Conservation (phyloP, 1,284 basidiomycete genomes). For the Sporisorium scitamineum region DNA sequence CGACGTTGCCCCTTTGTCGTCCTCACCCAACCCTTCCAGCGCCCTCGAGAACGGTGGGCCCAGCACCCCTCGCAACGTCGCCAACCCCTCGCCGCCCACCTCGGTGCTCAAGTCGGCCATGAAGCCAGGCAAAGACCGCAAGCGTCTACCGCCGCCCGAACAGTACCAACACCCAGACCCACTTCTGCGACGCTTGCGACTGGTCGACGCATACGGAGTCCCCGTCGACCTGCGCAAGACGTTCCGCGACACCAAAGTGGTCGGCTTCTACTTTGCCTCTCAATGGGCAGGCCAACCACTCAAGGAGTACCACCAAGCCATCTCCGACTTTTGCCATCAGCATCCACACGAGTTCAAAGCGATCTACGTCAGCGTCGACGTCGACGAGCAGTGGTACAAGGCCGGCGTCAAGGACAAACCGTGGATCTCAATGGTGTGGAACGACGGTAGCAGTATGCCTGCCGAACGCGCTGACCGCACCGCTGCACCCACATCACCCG, state of each 20-base stretch:
- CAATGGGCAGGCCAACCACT: slow-evolving; percentile 61
- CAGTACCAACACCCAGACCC: slow-evolving; percentile 69
- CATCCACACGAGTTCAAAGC: slow-evolving; percentile 68
- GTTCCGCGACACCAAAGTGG: slow-evolving; percentile 68
- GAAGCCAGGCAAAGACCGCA: slow-evolving; percentile 60
- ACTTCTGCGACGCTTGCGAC: slow-evolving; percentile 67
- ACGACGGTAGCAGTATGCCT: slow-evolving; percentile 68
- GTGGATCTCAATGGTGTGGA: slow-evolving; percentile 69
- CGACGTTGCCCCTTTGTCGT: neutral
- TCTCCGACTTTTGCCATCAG: slow-evolving; percentile 57
- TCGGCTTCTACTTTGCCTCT: slow-evolving; percentile 69
- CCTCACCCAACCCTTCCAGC: slow-evolving; percentile 6
- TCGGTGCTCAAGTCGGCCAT: slow-evolving; percentile 64
- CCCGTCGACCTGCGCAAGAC: slow-evolving; percentile 60
- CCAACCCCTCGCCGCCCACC: slow-evolving; percentile 24
- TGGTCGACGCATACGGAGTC: slow-evolving; percentile 64
- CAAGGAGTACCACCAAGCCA: slow-evolving; percentile 61
- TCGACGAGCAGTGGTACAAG: slow-evolving; percentile 66
- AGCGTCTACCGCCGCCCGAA: slow-evolving; percentile 58
- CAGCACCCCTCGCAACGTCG: slow-evolving; percentile 22
- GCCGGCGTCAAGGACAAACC: slow-evolving; percentile 63
- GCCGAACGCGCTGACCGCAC: slow-evolving; percentile 39
- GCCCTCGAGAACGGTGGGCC: slow-evolving; percentile 10
- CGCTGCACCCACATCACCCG: slow-evolving; percentile 4
- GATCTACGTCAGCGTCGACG: slow-evolving; percentile 69